A percentile compares a stretch with the other conserved stretches of the same genome.
Evolutionary conservation across 139 green algal species (phyloP).

Genomic region (Monoraphidium neglectum): DNA sequence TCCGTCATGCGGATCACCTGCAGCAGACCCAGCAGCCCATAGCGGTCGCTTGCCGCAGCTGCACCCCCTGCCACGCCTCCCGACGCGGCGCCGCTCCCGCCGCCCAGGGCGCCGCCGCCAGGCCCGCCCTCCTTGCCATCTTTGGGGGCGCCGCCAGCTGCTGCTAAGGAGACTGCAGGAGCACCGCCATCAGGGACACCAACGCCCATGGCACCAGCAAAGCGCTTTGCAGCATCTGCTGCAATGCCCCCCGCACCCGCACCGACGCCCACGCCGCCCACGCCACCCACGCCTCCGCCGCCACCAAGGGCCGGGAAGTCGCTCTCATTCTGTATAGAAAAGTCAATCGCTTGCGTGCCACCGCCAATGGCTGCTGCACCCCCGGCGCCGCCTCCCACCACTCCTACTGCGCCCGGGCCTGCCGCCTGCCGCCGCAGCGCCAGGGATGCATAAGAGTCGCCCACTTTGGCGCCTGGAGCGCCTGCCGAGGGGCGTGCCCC

Average conservation of each 20-base stretch:
- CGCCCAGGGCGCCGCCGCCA: not conserved
- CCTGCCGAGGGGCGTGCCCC: slow-evolving; percentile 21
- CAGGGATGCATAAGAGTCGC: slow-evolving; percentile 5
- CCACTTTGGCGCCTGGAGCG: not conserved
- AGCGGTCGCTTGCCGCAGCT: slow-evolving; percentile 66
- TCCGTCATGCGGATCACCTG: slow-evolving; percentile 94
- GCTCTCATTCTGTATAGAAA: slow-evolving; percentile 66
- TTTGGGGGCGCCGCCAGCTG: not conserved
- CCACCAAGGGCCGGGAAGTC: slow-evolving; percentile 79
- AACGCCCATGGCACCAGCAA: not conserved
- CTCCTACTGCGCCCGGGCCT: slow-evolving; percentile 3
- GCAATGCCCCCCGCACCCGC: not conserved
- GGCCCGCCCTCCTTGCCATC: slow-evolving; percentile 1
- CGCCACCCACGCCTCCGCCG: not conserved
- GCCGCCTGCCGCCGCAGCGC: slow-evolving; percentile 13
- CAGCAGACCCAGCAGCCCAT: slow-evolving; percentile 91
- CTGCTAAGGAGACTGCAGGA: slow-evolving; percentile 5
- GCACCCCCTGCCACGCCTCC: slow-evolving; percentile 20
- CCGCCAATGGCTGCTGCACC: slow-evolving; percentile 28
- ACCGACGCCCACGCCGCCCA: not conserved
- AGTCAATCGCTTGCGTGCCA: slow-evolving; percentile 42
- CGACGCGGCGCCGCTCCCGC: not conserved
- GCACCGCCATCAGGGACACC: not conserved
- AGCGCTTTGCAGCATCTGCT: not conserved
- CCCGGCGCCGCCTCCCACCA: slow-evolving; percentile 27